Base-by-base conservation (phyloP, 805 yeast genomes). In the Candida vaughaniae region DNA sequence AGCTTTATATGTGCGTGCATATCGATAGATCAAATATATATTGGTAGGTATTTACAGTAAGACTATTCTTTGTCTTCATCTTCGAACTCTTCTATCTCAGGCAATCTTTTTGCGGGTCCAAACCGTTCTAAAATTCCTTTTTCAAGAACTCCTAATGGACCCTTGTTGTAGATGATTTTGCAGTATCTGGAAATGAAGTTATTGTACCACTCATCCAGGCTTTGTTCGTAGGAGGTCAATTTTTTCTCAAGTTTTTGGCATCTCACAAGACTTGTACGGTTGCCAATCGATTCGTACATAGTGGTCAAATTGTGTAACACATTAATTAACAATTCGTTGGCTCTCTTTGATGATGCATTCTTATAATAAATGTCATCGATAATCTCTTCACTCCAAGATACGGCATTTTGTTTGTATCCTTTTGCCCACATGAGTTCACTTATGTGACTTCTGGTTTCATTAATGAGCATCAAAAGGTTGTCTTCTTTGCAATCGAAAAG, bases 371-470 rank as follows among this genome's bases (percentile, higher is more conserved):
- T 49, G 16, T 60, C 62, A 31, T 63, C 68, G 6, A 68, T 51
- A 3, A 66, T 62, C 38, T 68, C 69, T 43, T 68, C 72, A 11
- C 60, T 56, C 73, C 73, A 66, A 2, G 64, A 49, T 27, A 64
- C 54, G 16, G 73, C 71, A 35, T 62, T 60, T 39, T 59, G 49
- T 39, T 58, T 56, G 46, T 46, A 60, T 5, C 71, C 71, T 42
- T 53, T 58, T 6, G 62, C 62, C 72, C 72, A 68, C 52, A 67
- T 55, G 11, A 68, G 51, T 45, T 68, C 73, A 37, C 68, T 53
- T 14, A 68, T 49, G 43, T 68, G 72, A 4, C 69, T 62, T 40
- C 58, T 61, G 31, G 55, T 46, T 29, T 62, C 70, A 28, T 64
- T 62, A 16, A 49, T 51, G 15, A 49, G 29, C 41, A 63, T 45